phyloP scores from a whole-genome alignment of 495 filamentous ascomycete species.

The Penicillium desertorum region DNA sequence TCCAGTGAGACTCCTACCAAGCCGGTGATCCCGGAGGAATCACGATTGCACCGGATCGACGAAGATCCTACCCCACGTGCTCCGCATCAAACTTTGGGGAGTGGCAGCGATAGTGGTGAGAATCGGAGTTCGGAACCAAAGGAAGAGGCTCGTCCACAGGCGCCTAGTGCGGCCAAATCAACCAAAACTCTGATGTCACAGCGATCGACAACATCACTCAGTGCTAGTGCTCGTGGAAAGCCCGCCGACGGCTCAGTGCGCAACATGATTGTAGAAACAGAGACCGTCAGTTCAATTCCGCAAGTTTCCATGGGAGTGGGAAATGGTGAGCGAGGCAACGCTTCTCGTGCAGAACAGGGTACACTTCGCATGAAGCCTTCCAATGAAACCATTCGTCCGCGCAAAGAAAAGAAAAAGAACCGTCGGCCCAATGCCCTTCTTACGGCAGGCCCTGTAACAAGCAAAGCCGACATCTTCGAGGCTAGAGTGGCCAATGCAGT shows the following conservation, averaged over 20 bases:
- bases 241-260: slow-evolving; percentile 71
- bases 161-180: slow-evolving; percentile 24
- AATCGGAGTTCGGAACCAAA: slow-evolving; percentile 44
- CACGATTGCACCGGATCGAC: slow-evolving; percentile 38
- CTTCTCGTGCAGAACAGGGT: slow-evolving; percentile 56
- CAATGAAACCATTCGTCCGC: slow-evolving; percentile 88
- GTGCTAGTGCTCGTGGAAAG: slow-evolving; percentile 52
- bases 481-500: slow-evolving; percentile 93
- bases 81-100: slow-evolving; percentile 39
- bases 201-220: slow-evolving; percentile 50
- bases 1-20: slow-evolving; percentile 49
- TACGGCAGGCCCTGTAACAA: slow-evolving; percentile 63
- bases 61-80: slow-evolving; percentile 43
- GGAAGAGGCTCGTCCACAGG: slow-evolving; percentile 36
- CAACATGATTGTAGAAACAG: slow-evolving; percentile 98
- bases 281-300: slow-evolving; percentile 89
- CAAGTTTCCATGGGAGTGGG: slow-evolving; percentile 78
- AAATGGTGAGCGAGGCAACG: slow-evolving; percentile 57
- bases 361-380: slow-evolving; percentile 86
- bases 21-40: slow-evolving; percentile 31
- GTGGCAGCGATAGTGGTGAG: slow-evolving; percentile 53
- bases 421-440: slow-evolving; percentile 64
- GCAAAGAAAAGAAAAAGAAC: slow-evolving; percentile 81
- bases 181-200: slow-evolving; percentile 44
- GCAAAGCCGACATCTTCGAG: slow-evolving; percentile 98